phyloP scores from a whole-genome alignment of 495 filamentous ascomycete genomes.

The Daldinia caldariorum region DNA sequence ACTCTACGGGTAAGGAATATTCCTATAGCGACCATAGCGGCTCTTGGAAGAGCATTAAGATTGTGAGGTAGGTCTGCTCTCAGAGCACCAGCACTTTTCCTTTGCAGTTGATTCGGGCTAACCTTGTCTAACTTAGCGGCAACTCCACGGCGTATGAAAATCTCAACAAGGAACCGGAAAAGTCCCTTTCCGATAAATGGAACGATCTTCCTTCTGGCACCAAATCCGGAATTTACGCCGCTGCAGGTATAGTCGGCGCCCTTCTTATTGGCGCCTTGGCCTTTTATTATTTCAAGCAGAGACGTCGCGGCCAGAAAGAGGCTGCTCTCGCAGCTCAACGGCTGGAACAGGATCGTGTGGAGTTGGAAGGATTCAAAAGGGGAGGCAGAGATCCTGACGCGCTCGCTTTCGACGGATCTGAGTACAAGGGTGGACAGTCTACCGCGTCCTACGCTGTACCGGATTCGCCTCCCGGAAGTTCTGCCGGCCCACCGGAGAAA shows the following conservation, averaged over 20 bases:
- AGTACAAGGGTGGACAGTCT: conserved; percentile 50
- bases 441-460: conserved; percentile 48
- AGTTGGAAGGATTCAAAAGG: conserved; percentile 66
- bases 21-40: conserved; percentile 73
- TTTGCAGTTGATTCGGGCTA: neutral
- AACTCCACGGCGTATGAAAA: conserved; percentile 67
- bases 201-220: conserved; percentile 60
- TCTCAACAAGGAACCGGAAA: conserved; percentile 54
- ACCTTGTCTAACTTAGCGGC: conserved; percentile 57
- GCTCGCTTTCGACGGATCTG: conserved; percentile 51
- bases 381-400: conserved; percentile 58
- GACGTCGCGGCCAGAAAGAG: conserved; percentile 71
- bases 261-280: conserved; percentile 57
- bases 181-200: conserved; percentile 66
- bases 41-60: conserved; percentile 75
- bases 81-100: neutral
- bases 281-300: conserved; percentile 73
- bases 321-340: conserved; percentile 64
- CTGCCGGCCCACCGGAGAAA: conserved; percentile 39
- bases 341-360: conserved; percentile 67
- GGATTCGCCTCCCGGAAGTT: conserved; percentile 49
- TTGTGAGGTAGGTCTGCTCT: conserved; percentile 61
- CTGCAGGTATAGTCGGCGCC: conserved; percentile 61
- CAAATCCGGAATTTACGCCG: conserved; percentile 70
- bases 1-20: conserved; percentile 73